phyloP scores from a whole-genome alignment of 2,329 filamentous ascomycete genomes.

The Dothistroma pini region DNA sequence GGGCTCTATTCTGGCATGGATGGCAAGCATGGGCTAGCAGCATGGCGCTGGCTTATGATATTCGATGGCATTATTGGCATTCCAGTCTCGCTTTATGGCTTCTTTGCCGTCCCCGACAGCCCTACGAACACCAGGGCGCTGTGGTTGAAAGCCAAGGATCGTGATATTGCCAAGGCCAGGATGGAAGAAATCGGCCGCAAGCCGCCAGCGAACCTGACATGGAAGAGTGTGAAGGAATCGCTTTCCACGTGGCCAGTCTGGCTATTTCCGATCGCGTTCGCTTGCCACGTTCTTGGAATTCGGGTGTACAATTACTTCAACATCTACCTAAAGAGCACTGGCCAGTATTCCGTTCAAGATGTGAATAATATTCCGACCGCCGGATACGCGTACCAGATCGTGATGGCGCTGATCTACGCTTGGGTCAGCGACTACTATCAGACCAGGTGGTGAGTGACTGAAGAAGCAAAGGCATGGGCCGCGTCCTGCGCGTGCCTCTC shows the following conservation, averaged over 20 bases:
- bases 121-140: constrained; percentile 17
- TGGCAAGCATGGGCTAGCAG: constrained; percentile 14
- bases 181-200: constrained; percentile 15
- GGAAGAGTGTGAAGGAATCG: constrained; percentile 11
- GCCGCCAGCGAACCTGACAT: constrained; percentile 13
- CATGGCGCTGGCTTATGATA: constrained; percentile 19
- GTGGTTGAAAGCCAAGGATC: constrained; percentile 12
- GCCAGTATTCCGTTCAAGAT: constrained; percentile 7
- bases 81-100: constrained; percentile 16
- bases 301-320: constrained; percentile 9
- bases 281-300: constrained; percentile 8
- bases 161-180: constrained; percentile 15
- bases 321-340: constrained; percentile 12
- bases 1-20: constrained; percentile 20
- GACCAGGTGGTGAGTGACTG: constrained; percentile 22
- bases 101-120: constrained; percentile 16
- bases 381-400: constrained; percentile 7
- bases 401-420: constrained; percentile 13
- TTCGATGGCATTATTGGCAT: constrained; percentile 20
- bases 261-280: constrained; percentile 16
- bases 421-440: constrained; percentile 22
- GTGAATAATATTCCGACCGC: constrained; percentile 12
- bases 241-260: constrained; percentile 16
- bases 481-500: too few relatives aligned
- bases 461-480: too few relatives aligned